phyloP scores from a whole-genome alignment of 2,329 filamentous ascomycete genomes.

The Paraphaeosphaeria sporulosa region DNA sequence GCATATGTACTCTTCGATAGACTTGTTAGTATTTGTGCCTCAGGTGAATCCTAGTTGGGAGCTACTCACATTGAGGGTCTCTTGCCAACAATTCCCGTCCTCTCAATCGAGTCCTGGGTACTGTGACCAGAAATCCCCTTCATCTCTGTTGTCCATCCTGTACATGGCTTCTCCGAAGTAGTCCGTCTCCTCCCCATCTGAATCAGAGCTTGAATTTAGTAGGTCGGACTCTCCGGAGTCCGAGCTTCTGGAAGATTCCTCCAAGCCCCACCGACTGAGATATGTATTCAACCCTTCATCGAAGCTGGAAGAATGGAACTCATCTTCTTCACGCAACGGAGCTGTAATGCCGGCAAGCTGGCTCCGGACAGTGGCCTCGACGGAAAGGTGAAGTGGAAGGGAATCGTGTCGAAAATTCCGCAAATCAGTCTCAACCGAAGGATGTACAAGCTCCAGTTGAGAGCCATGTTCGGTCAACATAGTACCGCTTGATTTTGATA shows the following conservation, averaged over 20 bases:
- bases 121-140: constrained; percentile 17
- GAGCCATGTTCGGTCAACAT: neutral
- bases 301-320: constrained; percentile 2
- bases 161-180: constrained; percentile 19
- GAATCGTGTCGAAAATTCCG: neutral
- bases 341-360: constrained; percentile 24
- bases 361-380: neutral
- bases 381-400: neutral
- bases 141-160: constrained; percentile 9
- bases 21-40: too few relatives aligned
- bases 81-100: neutral
- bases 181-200: neutral
- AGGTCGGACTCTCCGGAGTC: neutral
- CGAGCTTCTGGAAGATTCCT: neutral
- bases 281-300: neutral
- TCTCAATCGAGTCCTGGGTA: constrained; percentile 7
- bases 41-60: neutral
- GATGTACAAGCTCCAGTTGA: neutral
- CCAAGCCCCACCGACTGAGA: neutral
- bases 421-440: neutral
- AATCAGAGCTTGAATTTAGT: neutral
- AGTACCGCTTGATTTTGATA: neutral
- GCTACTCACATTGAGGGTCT: neutral
- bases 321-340: constrained; percentile 14
- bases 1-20: too few relatives aligned